A percentile compares a stretch with the other conserved stretches of the same genome.
These are phyloP conservation scores for Scedosporium aurantiacum DNA, from an alignment of 2,329 filamentous ascomycete genomes.

Conservation along the genomic window DNA sequence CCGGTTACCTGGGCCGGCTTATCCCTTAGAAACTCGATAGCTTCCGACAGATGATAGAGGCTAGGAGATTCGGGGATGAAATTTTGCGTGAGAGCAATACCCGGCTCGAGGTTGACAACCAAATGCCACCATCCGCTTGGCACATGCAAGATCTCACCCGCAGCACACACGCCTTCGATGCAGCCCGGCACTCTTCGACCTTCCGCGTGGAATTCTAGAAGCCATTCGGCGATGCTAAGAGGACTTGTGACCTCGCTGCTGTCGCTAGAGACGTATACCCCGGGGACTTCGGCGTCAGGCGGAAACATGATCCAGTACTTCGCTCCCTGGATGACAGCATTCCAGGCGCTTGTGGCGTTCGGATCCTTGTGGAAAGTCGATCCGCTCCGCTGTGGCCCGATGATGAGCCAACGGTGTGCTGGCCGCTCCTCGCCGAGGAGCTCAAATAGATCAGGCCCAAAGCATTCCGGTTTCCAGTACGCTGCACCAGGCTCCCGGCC, in stretches of 20 bases:
- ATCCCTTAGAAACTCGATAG: slow-evolving; percentile 69
- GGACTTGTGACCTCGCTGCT: slow-evolving; percentile 89
- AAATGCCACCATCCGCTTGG: slow-evolving; percentile 96
- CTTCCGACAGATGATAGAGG: slow-evolving; percentile 53
- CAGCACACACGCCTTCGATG: slow-evolving; percentile 70
- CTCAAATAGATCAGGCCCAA: slow-evolving; percentile 76
- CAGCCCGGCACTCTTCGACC: slow-evolving; percentile 68
- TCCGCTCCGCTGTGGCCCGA: slow-evolving; percentile 76
- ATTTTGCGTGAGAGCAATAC: slow-evolving; percentile 88
- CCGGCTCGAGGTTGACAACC: slow-evolving; percentile 76
- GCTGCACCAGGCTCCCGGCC: slow-evolving; percentile 37
- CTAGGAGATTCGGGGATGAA: slow-evolving; percentile 62
- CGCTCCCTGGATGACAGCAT: slow-evolving; percentile 75
- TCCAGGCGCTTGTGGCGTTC: slow-evolving; percentile 75
- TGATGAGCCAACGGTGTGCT: slow-evolving; percentile 84
- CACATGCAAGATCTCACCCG: slow-evolving; percentile 83
- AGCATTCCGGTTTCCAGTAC: slow-evolving; percentile 76
- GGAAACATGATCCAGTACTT: slow-evolving; percentile 99
- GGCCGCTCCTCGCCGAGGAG: slow-evolving; percentile 69
- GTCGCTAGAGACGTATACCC: slow-evolving; percentile 81
- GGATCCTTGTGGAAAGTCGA: slow-evolving; percentile 89
- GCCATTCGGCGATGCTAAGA: slow-evolving; percentile 92
- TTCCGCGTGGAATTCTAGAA: slow-evolving; percentile 77
- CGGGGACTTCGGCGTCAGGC: slow-evolving; percentile 65
- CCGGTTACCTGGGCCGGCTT: slow-evolving; percentile 81